A percentile compares a stretch with the other conserved stretches of the same genome.
These are phyloP conservation scores for Panicum hallii DNA, from an alignment of 202 grass and related monocot genomes.

Conservation along the genomic window DNA sequence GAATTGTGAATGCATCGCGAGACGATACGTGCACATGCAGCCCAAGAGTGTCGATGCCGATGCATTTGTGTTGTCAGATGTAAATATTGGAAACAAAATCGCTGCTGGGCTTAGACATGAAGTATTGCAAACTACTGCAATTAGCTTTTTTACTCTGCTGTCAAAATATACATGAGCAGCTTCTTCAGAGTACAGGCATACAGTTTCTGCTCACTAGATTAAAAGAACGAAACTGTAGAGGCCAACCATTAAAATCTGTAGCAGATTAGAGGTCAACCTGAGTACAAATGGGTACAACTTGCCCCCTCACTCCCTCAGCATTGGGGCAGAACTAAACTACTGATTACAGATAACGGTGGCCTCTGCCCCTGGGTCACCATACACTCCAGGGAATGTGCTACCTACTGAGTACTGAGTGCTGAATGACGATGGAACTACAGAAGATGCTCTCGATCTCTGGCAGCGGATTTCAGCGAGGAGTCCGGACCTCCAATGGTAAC, in stretches of 20 bases:
- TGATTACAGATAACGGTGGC: not conserved
- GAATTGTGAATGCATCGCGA: not conserved
- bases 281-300: conserved; percentile 33
- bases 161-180: not conserved
- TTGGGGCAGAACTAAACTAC: conserved; percentile 29
- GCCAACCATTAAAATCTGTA: not conserved
- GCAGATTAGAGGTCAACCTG: conserved; percentile 19
- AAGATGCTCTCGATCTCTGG: not conserved
- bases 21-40: too few species aligned
- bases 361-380: not conserved
- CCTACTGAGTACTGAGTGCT: not conserved
- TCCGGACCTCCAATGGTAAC: conserved; percentile 83
- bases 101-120: not conserved
- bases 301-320: conserved; percentile 10
- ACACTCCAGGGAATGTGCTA: not conserved
- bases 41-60: not conserved
- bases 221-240: not conserved
- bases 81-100: not conserved
- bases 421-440: conserved; percentile 5
- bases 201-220: conserved; percentile 2
- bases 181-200: not conserved
- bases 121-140: not conserved
- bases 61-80: not conserved
- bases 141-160: not conserved
- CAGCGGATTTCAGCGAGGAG: conserved; percentile 54